These are phyloP conservation scores for Phaffia tasmanica DNA, from an alignment of 768 basidiomycete genomes.

Conservation along the genomic window DNA sequence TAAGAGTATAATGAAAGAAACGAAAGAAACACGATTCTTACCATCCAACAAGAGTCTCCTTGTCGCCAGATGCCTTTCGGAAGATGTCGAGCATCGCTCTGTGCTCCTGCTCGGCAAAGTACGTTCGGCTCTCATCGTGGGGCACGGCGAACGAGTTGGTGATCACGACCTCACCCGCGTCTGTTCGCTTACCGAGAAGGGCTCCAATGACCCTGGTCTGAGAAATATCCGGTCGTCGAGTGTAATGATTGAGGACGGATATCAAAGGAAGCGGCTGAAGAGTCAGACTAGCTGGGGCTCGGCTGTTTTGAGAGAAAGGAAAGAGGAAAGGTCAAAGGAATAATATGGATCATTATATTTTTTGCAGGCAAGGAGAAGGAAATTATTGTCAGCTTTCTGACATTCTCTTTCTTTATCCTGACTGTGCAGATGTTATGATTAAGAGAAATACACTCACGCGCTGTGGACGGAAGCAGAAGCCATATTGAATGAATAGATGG, in stretches of 20 bases:
- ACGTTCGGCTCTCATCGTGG: conserved; percentile 42
- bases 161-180: conserved; percentile 46
- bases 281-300: conserved; percentile 44
- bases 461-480: too few relatives aligned
- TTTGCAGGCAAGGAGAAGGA: too few relatives aligned
- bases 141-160: conserved; percentile 83
- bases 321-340: not conserved
- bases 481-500: too few relatives aligned
- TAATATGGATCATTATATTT: too few relatives aligned
- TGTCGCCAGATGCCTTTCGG: conserved; percentile 51
- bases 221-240: conserved; percentile 59
- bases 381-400: too few relatives aligned
- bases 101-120: conserved; percentile 45
- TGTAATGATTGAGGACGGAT: conserved; percentile 91
- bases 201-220: conserved; percentile 86
- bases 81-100: conserved; percentile 83
- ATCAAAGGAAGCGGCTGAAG: conserved; percentile 88
- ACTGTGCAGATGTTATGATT: too few relatives aligned
- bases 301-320: conserved; percentile 18
- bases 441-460: too few relatives aligned
- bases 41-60: conserved; percentile 89
- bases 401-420: too few relatives aligned
- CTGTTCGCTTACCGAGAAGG: conserved; percentile 68
- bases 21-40: conserved; percentile 40
- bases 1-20: not conserved